These are phyloP conservation scores for Venturia oleaginea DNA, from an alignment of 2,329 filamentous ascomycete genomes.

Conservation along the genomic window DNA sequence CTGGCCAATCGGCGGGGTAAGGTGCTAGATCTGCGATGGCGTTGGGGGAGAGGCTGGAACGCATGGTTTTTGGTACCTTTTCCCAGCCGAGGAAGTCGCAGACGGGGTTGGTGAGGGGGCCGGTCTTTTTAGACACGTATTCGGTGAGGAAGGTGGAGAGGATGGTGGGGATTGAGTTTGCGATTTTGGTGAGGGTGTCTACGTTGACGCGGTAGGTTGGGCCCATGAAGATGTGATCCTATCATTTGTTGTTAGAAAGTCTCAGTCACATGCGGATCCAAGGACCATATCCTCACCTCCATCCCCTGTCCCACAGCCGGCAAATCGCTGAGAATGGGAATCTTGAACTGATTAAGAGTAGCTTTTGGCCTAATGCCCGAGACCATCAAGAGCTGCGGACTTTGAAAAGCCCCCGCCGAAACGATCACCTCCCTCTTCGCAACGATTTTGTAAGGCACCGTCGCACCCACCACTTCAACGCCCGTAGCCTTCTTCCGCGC, in stretches of 20 bases:
- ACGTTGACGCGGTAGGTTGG: constrained; percentile 19
- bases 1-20: constrained; percentile 28
- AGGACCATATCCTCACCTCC: background rate
- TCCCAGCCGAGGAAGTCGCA: constrained; percentile 20
- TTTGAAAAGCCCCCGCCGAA: constrained; percentile 9
- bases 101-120: constrained; percentile 19
- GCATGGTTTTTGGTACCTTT: constrained; percentile 20
- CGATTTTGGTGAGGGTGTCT: constrained; percentile 13
- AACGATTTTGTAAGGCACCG: background rate
- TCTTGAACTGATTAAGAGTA: constrained; percentile 15
- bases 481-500: constrained; percentile 25
- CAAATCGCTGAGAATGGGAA: constrained; percentile 21
- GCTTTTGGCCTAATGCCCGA: constrained; percentile 8
- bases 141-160: background rate
- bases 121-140: constrained; percentile 6
- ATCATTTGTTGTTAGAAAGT: background rate
- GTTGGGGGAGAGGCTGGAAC: constrained; percentile 13
- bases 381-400: constrained; percentile 12
- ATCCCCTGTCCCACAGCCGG: constrained; percentile 24
- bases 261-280: background rate
- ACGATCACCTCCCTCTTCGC: constrained; percentile 13
- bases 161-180: constrained; percentile 10
- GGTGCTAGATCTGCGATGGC: constrained; percentile 16
- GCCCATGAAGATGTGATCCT: constrained; percentile 30
- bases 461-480: background rate